Percentiles rank a stretch among this genome's conserved stretches.
phyloP scores from a whole-genome alignment of 2,329 filamentous ascomycete genomes.

The Chaetoscypha palmicola region DNA sequence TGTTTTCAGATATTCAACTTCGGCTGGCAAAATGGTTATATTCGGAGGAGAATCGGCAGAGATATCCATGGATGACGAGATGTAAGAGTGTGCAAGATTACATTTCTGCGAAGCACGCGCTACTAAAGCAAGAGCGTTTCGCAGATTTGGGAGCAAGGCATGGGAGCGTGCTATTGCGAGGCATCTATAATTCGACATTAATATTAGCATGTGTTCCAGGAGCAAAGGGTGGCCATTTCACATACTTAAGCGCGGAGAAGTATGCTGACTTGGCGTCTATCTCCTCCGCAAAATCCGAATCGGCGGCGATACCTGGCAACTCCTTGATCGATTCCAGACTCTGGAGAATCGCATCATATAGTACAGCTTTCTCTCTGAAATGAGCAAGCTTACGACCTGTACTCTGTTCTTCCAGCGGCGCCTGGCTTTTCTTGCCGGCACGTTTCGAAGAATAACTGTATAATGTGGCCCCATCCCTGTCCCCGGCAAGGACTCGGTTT shows the following conservation, averaged over 20 bases:
- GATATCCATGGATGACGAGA: constrained; percentile 35
- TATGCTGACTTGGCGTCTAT: constrained; percentile 74
- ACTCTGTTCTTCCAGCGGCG: constrained; percentile 51
- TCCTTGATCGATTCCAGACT: constrained; percentile 87
- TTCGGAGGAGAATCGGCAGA: constrained; percentile 48
- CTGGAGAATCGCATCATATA: constrained; percentile 87
- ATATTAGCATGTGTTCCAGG: constrained; percentile 3
- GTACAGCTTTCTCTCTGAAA: constrained; percentile 76
- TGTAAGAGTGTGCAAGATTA: constrained; percentile 41
- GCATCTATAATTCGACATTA: constrained; percentile 52
- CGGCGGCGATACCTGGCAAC: constrained; percentile 81
- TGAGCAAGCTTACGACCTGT: constrained; percentile 69
- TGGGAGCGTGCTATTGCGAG: constrained; percentile 83
- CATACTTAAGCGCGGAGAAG: constrained; percentile 81
- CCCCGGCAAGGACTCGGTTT: constrained; percentile 82
- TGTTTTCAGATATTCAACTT: constrained; percentile 50
- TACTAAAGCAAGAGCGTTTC: constrained; percentile 80
- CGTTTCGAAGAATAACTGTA: constrained; percentile 42
- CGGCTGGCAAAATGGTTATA: constrained; percentile 56
- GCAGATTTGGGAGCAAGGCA: constrained; percentile 60
- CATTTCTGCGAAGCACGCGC: constrained; percentile 62
- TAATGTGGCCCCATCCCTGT: constrained; percentile 64
- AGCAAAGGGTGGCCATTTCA: constrained; percentile 10
- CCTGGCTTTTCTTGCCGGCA: constrained; percentile 46
- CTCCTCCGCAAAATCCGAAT: constrained; percentile 67